phyloP scores from a whole-genome alignment of 2,329 filamentous ascomycete species.

The Arthrobotrys pseudoclavata region DNA sequence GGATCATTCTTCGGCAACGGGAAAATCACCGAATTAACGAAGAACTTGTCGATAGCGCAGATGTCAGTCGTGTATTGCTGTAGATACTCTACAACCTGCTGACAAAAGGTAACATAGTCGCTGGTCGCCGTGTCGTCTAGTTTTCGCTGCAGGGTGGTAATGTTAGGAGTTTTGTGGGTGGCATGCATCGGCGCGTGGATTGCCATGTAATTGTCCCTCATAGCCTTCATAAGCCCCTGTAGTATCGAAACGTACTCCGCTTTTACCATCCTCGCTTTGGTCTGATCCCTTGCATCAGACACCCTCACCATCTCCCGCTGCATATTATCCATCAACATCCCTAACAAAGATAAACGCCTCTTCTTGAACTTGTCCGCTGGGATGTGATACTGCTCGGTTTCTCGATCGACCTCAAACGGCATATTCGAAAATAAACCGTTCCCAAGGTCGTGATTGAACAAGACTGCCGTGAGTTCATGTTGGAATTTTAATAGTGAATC shows the following conservation, averaged over 20 bases:
- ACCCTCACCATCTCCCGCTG: constrained; percentile 68
- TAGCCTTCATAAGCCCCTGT: constrained; percentile 72
- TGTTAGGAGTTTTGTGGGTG: constrained; percentile 10
- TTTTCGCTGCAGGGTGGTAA: not conserved
- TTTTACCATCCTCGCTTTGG: constrained; percentile 65
- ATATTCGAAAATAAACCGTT: constrained; percentile 72
- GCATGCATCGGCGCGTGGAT: constrained; percentile 65
- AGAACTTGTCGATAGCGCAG: constrained; percentile 69
- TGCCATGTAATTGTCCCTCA: constrained; percentile 74
- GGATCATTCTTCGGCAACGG: constrained; percentile 74
- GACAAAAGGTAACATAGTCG: constrained; percentile 74
- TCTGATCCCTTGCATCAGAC: constrained; percentile 60
- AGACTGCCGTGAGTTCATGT: constrained; percentile 71
- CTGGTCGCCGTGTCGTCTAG: constrained; percentile 33
- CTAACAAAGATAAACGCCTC: constrained; percentile 72
- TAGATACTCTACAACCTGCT: constrained; percentile 72
- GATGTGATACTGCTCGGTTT: constrained; percentile 68
- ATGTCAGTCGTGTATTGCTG: constrained; percentile 74
- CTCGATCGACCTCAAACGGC: constrained; percentile 69
- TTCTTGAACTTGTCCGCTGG: constrained; percentile 70
- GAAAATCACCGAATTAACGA: constrained; percentile 70
- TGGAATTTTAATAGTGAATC: constrained; percentile 75
- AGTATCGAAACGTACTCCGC: constrained; percentile 71
- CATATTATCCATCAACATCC: constrained; percentile 73
- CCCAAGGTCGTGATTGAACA: constrained; percentile 69